Evolutionary conservation across 345 rosid genomes (phyloP).

Genomic region (Gossypium anomalum): DNA sequence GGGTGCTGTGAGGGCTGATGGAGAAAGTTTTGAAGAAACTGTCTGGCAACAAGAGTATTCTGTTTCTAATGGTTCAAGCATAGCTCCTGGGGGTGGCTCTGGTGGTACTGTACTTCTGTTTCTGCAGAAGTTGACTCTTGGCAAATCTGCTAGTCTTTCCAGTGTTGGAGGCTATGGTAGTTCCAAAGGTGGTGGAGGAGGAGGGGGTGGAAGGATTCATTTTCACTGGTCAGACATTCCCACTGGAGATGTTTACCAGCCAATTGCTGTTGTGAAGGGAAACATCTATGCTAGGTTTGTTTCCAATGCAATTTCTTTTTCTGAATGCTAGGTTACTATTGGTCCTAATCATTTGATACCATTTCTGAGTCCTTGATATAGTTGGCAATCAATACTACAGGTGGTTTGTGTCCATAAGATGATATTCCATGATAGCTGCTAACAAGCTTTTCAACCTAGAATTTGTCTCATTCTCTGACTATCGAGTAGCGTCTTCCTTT

Average conservation of each 20-base stretch:
- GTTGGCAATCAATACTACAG: neutral
- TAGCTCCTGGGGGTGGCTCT: slow-evolving; percentile 92
- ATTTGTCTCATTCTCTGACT: neutral
- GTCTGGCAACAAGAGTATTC: slow-evolving; percentile 23
- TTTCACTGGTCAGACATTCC: slow-evolving; percentile 98
- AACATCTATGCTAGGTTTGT: slow-evolving; percentile 60
- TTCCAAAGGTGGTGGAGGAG: slow-evolving; percentile 82
- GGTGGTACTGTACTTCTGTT: slow-evolving; percentile 91
- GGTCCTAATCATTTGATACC: slow-evolving; percentile 2
- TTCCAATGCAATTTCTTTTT: neutral
- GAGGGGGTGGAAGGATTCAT: slow-evolving; percentile 99
- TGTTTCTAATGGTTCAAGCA: slow-evolving; percentile 25
- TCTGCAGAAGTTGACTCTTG: slow-evolving; percentile 54
- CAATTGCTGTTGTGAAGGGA: slow-evolving; percentile 86
- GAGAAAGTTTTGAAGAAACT: slow-evolving; percentile 54
- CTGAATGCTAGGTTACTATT: neutral
- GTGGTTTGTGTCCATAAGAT: neutral
- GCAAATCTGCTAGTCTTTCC: slow-evolving; percentile 68
- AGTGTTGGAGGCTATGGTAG: slow-evolving; percentile 87
- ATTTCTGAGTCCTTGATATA: neutral
- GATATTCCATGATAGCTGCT: neutral
- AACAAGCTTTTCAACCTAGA: neutral
- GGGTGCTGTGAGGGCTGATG: slow-evolving; percentile 83
- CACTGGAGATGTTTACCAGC: slow-evolving; percentile 97
- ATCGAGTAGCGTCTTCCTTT: neutral